Evolutionary conservation across 2,329 filamentous ascomycete genomes (phyloP), one percentile per base, ranked within the genome.

Genomic region (Colletotrichum paranaense): DNA sequence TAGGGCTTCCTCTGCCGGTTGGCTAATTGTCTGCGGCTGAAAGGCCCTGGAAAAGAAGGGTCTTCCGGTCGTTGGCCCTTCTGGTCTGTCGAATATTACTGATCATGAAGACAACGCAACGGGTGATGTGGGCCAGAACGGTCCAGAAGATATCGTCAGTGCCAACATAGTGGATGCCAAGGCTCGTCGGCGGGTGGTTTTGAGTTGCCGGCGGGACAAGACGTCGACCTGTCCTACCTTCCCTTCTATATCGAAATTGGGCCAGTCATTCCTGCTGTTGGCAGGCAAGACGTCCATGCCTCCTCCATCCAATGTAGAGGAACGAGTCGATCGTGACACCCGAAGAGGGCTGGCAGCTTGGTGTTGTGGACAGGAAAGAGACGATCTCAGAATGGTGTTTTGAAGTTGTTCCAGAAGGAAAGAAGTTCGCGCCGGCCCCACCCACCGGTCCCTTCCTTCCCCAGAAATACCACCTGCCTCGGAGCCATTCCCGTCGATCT

Each of bases 361-460:
- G 19, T 14, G 46, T 19, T 11, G 58, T 55, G 30, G 49, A 58
- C 57, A 62, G 56, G 71, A 71, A 71, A 71, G 67, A 56, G 28
- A 62, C 19, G 32, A 66, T 42, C 38, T 42, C 38, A 19, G 38
- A 16, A 42, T 70, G 56, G 67, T 58, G 71, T 73, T 73, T 73
- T 65, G 71, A 58, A 62, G 55, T 60, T 71, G 67, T 73, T 73
- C 67, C 71, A 73, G 60, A 66, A 59, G 67, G 49, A 62, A 49
- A 38, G 35, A 66, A 66, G 67, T 73, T 73, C 66, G 63, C 55
- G 46, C 16, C 55, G 30, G 59, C 59, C 66, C 70, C 70, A 73
- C 67, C 70, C 42, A 62, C 53, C 53, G 52, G 52, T 11, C 59
- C 46, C 60, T 62, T 73, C 67, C 67, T 70, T 68, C 63, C 55